A percentile compares a stretch with the other conserved stretches of the same genome.
Conservation (phyloP, 257 asterid species). For the Nicotiana tabacum region DNA sequence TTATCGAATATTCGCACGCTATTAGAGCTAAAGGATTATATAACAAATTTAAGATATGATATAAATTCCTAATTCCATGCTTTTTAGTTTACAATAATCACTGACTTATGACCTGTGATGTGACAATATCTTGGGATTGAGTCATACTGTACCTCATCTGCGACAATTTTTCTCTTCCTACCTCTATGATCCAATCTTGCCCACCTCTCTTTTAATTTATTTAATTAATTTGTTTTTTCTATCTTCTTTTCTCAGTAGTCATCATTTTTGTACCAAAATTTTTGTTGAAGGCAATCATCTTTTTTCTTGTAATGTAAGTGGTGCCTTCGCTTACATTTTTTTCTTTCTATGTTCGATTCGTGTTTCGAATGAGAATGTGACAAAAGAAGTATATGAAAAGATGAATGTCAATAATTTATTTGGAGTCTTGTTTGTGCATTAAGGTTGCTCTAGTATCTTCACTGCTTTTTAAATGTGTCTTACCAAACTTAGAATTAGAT, state of each 20-base stretch:
- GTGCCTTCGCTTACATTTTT: not conserved
- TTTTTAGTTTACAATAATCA: not conserved
- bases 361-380: not conserved
- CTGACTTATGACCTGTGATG: conserved; percentile 36
- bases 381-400: not conserved
- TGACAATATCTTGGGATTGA: conserved; percentile 77
- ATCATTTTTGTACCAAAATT: conserved; percentile 14
- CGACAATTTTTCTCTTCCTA: conserved; percentile 6
- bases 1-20: conserved; percentile 87
- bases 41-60: not conserved
- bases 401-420: not conserved
- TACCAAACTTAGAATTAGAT: not conserved
- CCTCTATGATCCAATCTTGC: conserved; percentile 35
- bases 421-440: not conserved
- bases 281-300: not conserved
- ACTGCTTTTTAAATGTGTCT: too few species aligned
- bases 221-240: conserved; percentile 2
- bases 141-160: conserved; percentile 11
- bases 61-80: not conserved
- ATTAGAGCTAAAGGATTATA: conserved; percentile 30
- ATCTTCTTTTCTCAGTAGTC: not conserved
- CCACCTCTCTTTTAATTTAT: conserved; percentile 10
- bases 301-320: not conserved
- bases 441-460: not conserved
- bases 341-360: not conserved